Percentiles rank a stretch among this genome's conserved stretches.
phyloP scores from a whole-genome alignment of 1,284 basidiomycete genomes.

The Sanghuangporus baumii region DNA sequence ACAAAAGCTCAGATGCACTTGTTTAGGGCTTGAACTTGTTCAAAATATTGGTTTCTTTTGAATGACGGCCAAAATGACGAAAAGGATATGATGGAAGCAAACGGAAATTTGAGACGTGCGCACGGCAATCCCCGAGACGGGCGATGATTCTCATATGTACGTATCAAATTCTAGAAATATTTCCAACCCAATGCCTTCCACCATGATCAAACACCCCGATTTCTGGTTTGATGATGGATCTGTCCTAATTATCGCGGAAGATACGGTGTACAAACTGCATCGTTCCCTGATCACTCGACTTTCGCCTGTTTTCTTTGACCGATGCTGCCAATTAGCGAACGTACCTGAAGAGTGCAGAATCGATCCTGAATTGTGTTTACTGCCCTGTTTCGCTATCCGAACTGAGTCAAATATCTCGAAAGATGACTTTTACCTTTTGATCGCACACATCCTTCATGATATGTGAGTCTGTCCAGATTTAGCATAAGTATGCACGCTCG shows the following conservation, averaged over 20 bases:
- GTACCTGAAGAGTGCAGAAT: neutral
- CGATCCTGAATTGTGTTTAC: neutral
- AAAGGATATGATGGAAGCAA: no score
- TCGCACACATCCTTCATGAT: slow-evolving; percentile 61
- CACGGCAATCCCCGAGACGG: no score
- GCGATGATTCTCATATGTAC: no score
- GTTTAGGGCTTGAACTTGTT: no score
- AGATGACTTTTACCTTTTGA: slow-evolving; percentile 46
- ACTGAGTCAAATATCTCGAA: slow-evolving; percentile 30
- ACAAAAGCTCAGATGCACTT: no score
- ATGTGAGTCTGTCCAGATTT: slow-evolving; percentile 37
- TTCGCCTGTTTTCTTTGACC: slow-evolving; percentile 34
- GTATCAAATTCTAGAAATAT: no score
- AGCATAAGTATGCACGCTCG: neutral
- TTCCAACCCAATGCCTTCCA: neutral
- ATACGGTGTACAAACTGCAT: slow-evolving; percentile 50
- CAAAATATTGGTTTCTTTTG: no score
- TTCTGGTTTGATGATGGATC: slow-evolving; percentile 65
- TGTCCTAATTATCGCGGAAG: slow-evolving; percentile 39
- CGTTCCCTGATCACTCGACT: slow-evolving; percentile 44
- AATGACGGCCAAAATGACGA: no score
- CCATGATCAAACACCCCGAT: slow-evolving; percentile 15
- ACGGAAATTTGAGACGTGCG: no score
- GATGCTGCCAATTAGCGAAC: neutral
- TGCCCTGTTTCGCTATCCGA: slow-evolving; percentile 30